These are phyloP conservation scores for Biscogniauxia sp. DNA, from an alignment of 2,329 filamentous ascomycete genomes.

Conservation along the genomic window DNA sequence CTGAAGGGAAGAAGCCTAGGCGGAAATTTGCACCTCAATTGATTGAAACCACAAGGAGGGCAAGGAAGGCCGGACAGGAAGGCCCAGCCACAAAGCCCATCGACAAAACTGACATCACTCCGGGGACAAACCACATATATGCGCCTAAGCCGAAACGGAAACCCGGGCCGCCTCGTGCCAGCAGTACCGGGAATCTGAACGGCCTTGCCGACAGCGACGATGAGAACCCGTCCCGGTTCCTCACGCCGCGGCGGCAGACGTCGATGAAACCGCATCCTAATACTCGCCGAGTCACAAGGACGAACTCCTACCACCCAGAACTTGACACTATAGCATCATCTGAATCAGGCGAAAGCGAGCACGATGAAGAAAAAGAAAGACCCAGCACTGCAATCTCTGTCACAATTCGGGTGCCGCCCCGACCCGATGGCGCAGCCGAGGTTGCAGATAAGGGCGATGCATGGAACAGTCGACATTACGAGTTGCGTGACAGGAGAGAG, in stretches of 20 bases:
- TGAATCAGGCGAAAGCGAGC: conserved; percentile 36
- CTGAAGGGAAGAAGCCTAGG: conserved; percentile 31
- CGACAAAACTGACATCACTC: conserved; percentile 71
- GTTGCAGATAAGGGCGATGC: conserved; percentile 19
- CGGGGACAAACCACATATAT: conserved; percentile 62
- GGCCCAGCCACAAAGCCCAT: conserved; percentile 60
- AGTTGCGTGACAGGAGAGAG: conserved; percentile 56
- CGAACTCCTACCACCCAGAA: conserved; percentile 40
- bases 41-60: conserved; percentile 74
- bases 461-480: conserved; percentile 31
- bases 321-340: conserved; percentile 44
- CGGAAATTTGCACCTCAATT: conserved; percentile 73
- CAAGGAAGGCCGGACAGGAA: conserved; percentile 63
- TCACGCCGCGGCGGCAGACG: conserved; percentile 38
- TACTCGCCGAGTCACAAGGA: conserved; percentile 38
- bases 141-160: conserved; percentile 43
- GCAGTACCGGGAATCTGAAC: conserved; percentile 22
- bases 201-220: conserved; percentile 26
- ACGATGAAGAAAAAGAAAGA: conserved; percentile 17
- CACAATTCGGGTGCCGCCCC: neutral
- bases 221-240: conserved; percentile 34
- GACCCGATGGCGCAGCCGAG: neutral
- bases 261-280: conserved; percentile 41
- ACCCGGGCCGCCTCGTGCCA: conserved; percentile 18
- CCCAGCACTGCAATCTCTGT: conserved; percentile 4